Conservation (phyloP, 129 eudicot species). For the Sambucus nigra region DNA sequence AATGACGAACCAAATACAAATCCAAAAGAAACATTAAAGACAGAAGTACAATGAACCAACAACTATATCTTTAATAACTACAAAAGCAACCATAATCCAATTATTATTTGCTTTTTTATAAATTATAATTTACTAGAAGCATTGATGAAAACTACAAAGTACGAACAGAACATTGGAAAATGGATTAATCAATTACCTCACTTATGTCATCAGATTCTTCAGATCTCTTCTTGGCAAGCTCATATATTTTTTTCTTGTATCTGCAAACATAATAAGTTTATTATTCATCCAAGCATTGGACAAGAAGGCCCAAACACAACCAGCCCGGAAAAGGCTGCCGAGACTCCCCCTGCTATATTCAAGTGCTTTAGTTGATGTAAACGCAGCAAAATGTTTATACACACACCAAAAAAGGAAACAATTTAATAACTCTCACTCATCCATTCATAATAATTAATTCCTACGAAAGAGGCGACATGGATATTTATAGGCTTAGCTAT, state of each 20-base stretch:
- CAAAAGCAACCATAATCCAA: background rate
- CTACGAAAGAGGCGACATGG: no score
- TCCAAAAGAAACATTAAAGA: background rate
- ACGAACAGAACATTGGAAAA: background rate
- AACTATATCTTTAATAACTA: background rate
- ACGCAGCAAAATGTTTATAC: no score
- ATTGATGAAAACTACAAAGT: background rate
- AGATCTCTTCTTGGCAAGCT: constrained; percentile 64
- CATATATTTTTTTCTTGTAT: constrained; percentile 75
- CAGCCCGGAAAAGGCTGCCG: no score
- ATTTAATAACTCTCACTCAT: no score
- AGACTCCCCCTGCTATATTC: no score
- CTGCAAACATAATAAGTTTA: constrained; percentile 32
- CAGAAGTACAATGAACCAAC: background rate
- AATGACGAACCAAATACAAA: background rate
- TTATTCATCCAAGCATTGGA: no score
- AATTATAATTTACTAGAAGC: constrained; percentile 7
- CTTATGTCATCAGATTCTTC: constrained; percentile 58
- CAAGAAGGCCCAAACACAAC: no score
- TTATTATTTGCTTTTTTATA: no score
- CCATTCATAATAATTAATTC: no score
- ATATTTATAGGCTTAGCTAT: no score
- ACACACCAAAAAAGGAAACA: no score
- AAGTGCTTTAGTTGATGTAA: no score
- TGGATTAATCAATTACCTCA: constrained; percentile 44